Conservation (phyloP, 23 red algal species). For the Gracilaria gracilis region DNA sequence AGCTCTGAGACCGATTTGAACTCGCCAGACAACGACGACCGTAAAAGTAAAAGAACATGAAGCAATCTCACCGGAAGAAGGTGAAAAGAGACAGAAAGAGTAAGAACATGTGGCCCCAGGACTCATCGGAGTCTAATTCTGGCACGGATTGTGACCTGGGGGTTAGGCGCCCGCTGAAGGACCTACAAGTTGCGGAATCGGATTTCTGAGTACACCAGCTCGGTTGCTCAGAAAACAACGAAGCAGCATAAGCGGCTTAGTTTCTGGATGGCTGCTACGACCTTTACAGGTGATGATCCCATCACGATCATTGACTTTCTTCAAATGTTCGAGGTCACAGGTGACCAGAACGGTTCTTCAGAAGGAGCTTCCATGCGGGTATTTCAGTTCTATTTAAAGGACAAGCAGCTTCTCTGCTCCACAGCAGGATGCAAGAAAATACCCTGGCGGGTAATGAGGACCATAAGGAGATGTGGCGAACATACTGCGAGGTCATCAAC, state of each 20-base stretch:
- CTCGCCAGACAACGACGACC: neutral
- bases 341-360: neutral
- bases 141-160: neutral
- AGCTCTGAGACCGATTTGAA: neutral
- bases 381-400: neutral
- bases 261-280: neutral
- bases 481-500: no score
- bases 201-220: neutral
- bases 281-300: neutral
- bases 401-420: neutral
- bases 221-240: conserved; percentile 6
- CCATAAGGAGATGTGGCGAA: no score
- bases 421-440: neutral
- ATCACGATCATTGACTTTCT: conserved; percentile 15
- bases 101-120: neutral
- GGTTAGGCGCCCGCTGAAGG: neutral
- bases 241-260: neutral
- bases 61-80: neutral
- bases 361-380: neutral
- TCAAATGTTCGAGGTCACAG: neutral
- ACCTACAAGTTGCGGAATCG: neutral
- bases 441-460: neutral
- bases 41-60: neutral
- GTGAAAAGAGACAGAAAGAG: neutral
- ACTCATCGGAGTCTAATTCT: neutral